Evolutionary conservation across 2,329 filamentous ascomycete genomes (phyloP), one percentile per base, ranked within the genome.

Genomic region (Alternaria postmessia): DNA sequence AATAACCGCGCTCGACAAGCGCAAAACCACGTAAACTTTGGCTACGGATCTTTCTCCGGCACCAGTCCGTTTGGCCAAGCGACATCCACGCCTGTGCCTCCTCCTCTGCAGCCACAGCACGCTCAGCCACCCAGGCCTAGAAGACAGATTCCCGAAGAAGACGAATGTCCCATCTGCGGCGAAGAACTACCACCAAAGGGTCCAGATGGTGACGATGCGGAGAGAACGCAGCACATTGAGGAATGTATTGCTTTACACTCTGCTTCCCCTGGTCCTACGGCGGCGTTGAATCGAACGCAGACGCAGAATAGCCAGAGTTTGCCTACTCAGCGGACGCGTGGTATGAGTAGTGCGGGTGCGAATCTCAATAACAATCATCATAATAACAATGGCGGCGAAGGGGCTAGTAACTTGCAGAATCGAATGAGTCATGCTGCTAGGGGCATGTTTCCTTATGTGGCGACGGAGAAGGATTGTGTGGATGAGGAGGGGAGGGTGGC

Each of bases 161-260:
- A 94, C 72, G 89, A 92, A 69, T 94, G 91, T 63, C 91, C 91
- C 0, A 86, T 94, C 44, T 94, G 91, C 69, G 90, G 91, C 70
- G 79, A 82, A 38, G 90, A 93, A 77, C 82, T 93, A 4, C 90
- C 91, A 0, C 84, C 87, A 2, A 77, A 75, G 54, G 75, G 70
- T 5, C 68, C 72, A 1, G 64, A 75, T 24, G 76, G 75, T 7
- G 80, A 80, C 16, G 80, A 82, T 22, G 62, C 67, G 1, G 71
- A 74, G 4, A 76, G 83, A 26, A 80, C 81, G 61, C 71, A 73
- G 14, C 83, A 85, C 59, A 79, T 85, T 16, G 72, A 78, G 54
- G 72, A 76, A 12, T 83, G 81, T 54, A 80, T 82, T 49, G 67
- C 69, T 0, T 54, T 73, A 2, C 70, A 77, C 54, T 75, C 76